These are phyloP conservation scores for Luvunga scandens DNA, from an alignment of 345 rosid genomes.

Conservation along the genomic window DNA sequence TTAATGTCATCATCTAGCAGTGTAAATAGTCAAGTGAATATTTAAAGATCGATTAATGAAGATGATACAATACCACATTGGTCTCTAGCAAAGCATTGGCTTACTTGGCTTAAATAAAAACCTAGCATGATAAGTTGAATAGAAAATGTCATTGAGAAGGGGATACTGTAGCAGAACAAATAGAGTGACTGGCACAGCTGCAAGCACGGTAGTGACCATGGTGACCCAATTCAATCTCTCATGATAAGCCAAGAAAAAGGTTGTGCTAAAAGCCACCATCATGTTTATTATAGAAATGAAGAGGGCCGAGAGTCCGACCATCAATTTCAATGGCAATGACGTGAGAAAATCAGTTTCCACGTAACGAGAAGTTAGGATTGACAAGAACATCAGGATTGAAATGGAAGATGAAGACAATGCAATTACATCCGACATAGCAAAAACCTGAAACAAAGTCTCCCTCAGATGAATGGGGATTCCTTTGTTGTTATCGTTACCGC, in stretches of 20 bases:
- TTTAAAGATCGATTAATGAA: too few relatives aligned
- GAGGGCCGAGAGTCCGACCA: neutral
- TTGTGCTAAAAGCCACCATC: neutral
- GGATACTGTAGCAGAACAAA: neutral
- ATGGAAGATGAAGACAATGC: neutral
- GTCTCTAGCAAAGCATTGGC: neutral
- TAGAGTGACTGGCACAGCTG: neutral
- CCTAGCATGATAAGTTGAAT: neutral
- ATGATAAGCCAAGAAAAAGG: neutral
- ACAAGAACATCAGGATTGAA: neutral
- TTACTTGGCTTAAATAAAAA: neutral
- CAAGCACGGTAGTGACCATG: neutral
- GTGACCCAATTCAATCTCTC: neutral
- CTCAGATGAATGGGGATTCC: neutral
- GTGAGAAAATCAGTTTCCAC: neutral
- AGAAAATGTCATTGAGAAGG: neutral
- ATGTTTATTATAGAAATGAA: neutral
- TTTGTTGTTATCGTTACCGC: neutral
- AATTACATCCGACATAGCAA: neutral
- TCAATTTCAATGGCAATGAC: neutral
- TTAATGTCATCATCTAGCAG: too few relatives aligned
- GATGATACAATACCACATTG: too few relatives aligned
- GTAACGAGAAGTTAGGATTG: neutral
- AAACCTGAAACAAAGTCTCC: neutral
- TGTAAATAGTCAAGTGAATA: too few relatives aligned